Evolutionary conservation across 1,284 basidiomycete genomes (phyloP), one percentile per base, ranked within the genome.

Genomic region (Pascua guehoae): DNA sequence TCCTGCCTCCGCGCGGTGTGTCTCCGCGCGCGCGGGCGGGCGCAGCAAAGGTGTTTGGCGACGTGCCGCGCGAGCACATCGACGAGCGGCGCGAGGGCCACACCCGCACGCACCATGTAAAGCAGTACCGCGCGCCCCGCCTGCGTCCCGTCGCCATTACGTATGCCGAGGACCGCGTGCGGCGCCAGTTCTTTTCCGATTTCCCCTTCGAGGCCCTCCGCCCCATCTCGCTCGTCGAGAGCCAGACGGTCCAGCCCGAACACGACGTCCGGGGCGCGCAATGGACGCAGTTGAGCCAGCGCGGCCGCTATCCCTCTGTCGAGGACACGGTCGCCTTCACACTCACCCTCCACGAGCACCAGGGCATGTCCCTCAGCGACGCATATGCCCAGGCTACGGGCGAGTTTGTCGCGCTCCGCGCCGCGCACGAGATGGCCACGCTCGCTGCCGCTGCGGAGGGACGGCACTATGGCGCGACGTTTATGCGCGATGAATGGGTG

Each of bases 141-240:
- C 79, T 82, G 79, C 57, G 79, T 12, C 85, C 88, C 0, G 67
- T 83, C 56, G 82, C 84, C 11, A 84, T 98, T 58, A 81, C 83
- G 49, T 97, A 95, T 74, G 66, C 88, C 37, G 91, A 94, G 72
- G 95, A 98, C 77, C 81, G 84, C 58, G 81, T 98, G 53, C 85
- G 95, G 47, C 81, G 85, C 54, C 90, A 91, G 74, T 98, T 98
- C 82, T 98, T 94, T 80, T 81, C 83, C 53, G 95, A 98, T 78
- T 94, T 97, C 72, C 93, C 95, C 2, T 98, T 97, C 73, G 94
- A 98, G 78, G 88, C 91, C 1, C 88, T 94, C 74, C 83, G 93
- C 43, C 86, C 91, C 2, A 81, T 83, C 14, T 86, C 84, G 12
- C 76, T 98, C 50, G 84, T 89, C 1, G 95, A 98, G 78, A 70